Percentiles rank a stretch among this genome's conserved stretches.
phyloP scores from a whole-genome alignment of 768 basidiomycete species.

The Strobilomyces dryophilus region DNA sequence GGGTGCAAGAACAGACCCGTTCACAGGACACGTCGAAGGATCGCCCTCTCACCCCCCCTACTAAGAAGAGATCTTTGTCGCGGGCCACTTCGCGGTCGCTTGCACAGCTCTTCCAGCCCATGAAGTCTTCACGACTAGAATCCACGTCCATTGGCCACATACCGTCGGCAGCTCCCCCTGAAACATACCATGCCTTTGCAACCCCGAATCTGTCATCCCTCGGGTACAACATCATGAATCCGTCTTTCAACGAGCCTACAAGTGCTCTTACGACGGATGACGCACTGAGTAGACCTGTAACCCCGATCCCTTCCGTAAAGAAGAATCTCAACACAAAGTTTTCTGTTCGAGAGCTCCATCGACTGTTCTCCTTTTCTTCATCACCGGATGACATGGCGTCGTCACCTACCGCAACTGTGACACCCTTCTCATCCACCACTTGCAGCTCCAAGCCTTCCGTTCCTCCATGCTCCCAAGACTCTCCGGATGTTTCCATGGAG shows the following conservation, averaged over 20 bases:
- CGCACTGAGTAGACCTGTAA: constrained; percentile 23
- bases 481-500: constrained; percentile 18
- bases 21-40: constrained; percentile 11
- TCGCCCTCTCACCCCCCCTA: constrained; percentile 11
- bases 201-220: constrained; percentile 4
- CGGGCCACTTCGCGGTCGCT: constrained; percentile 29
- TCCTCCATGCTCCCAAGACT: constrained; percentile 9
- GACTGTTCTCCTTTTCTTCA: constrained; percentile 29
- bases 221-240: constrained; percentile 24
- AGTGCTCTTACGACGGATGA: constrained; percentile 11
- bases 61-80: constrained; percentile 27
- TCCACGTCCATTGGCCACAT: constrained; percentile 20
- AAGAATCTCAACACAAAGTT: constrained; percentile 26
- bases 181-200: constrained; percentile 2
- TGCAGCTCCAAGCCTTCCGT: constrained; percentile 2
- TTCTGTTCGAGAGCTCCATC: constrained; percentile 35
- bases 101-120: constrained; percentile 24
- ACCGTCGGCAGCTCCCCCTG: constrained; percentile 23
- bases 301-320: constrained; percentile 34
- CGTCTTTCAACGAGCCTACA: constrained; percentile 16
- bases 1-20: constrained; percentile 16
- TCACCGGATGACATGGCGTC: constrained; percentile 9
- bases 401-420: not conserved
- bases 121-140: constrained; percentile 28
- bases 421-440: not conserved